Conservation (phyloP, 768 basidiomycete species). For the Rubroboletus pulcherrimus region DNA sequence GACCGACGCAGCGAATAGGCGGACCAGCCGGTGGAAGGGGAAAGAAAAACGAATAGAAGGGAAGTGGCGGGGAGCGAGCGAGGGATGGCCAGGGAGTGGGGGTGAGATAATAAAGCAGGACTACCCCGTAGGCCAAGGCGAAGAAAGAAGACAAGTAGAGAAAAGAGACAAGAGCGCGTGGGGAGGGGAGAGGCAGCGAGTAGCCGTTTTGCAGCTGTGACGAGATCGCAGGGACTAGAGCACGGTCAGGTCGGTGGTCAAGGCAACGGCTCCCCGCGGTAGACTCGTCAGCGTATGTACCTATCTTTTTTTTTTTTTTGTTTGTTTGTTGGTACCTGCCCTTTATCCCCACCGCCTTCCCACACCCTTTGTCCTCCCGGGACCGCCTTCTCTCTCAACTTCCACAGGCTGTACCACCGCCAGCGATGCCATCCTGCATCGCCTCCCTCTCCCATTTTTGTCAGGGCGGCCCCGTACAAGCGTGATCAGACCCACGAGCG, state of each 20-base stretch:
- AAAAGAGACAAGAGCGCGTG: conserved; percentile 19
- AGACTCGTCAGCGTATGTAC: conserved; percentile 15
- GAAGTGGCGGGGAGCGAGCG: not conserved
- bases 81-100: not conserved
- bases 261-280: conserved; percentile 39
- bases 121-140: conserved; percentile 23
- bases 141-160: conserved; percentile 12
- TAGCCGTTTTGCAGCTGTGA: conserved; percentile 22
- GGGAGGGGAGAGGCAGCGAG: conserved; percentile 9
- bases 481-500: too few relatives aligned
- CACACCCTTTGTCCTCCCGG: conserved; percentile 3
- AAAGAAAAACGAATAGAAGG: not conserved
- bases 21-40: conserved; percentile 52
- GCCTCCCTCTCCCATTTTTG: not conserved
- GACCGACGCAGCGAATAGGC: conserved; percentile 35
- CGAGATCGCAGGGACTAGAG: conserved; percentile 32
- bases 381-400: not conserved
- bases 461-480: too few relatives aligned
- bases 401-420: not conserved
- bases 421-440: not conserved
- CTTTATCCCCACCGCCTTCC: conserved; percentile 19
- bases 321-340: conserved; percentile 8
- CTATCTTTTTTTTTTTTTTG: not conserved
- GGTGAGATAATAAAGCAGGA: conserved; percentile 13
- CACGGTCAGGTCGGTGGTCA: conserved; percentile 48